Conservation (phyloP, 805 yeast genomes). For the Wickerhamomyces hampshirensis region DNA sequence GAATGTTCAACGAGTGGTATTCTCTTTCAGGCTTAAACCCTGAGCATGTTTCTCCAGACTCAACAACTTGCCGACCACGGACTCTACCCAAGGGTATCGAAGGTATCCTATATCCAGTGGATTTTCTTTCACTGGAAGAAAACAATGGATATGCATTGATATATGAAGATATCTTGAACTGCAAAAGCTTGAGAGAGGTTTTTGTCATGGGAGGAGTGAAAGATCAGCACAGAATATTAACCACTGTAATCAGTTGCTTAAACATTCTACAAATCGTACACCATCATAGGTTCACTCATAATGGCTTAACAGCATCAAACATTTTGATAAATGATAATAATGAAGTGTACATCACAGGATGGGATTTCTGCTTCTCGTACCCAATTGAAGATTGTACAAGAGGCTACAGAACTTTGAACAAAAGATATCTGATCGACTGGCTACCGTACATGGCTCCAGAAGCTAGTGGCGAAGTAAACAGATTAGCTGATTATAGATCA, state of each 20-base stretch:
- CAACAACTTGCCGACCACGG: slow-evolving; percentile 4
- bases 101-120: slow-evolving; percentile 18
- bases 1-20: slow-evolving; percentile 23
- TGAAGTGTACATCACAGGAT: slow-evolving; percentile 37
- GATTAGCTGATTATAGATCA: slow-evolving; percentile 40
- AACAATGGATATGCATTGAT: slow-evolving; percentile 15
- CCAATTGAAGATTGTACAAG: slow-evolving; percentile 37
- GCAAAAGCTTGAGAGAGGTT: slow-evolving; percentile 14
- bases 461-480: slow-evolving; percentile 34
- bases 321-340: slow-evolving; percentile 33
- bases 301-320: slow-evolving; percentile 38
- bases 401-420: slow-evolving; percentile 38
- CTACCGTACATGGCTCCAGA: slow-evolving; percentile 50
- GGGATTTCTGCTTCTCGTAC: slow-evolving; percentile 43
- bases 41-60: neutral
- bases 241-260: slow-evolving; percentile 20
- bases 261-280: slow-evolving; percentile 30
- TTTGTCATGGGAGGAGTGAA: slow-evolving; percentile 7
- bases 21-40: slow-evolving; percentile 14
- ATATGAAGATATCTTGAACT: slow-evolving; percentile 16
- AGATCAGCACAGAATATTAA: slow-evolving; percentile 17
- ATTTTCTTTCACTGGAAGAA: slow-evolving; percentile 10
- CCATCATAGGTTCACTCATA: slow-evolving; percentile 39
- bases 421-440: slow-evolving; percentile 32
- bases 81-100: slow-evolving; percentile 13